These are phyloP conservation scores for Eucalyptus globulus DNA, from an alignment of 345 rosid genomes.

Conservation along the genomic window DNA sequence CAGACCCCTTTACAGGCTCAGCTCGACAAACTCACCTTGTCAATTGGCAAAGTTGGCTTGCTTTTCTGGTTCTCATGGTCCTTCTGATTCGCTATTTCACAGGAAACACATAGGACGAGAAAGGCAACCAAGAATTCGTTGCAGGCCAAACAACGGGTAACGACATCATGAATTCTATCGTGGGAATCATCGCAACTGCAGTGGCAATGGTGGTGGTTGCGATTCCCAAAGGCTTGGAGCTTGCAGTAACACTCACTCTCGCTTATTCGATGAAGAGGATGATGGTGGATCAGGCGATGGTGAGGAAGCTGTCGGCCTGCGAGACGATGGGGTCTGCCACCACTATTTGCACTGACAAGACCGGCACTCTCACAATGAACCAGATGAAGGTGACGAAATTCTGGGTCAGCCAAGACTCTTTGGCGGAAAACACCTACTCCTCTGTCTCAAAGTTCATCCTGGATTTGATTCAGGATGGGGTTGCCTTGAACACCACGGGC, in stretches of 20 bases:
- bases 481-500: slow-evolving; percentile 51
- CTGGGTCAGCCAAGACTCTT: too few relatives aligned
- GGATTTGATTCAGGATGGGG: slow-evolving; percentile 37
- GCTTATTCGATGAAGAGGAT: slow-evolving; percentile 70
- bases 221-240: too few relatives aligned
- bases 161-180: slow-evolving; percentile 21
- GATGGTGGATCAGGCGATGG: slow-evolving; percentile 76
- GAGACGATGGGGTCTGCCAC: neutral
- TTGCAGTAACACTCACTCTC: too few relatives aligned
- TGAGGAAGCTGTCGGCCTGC: slow-evolving; percentile 57
- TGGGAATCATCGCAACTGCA: too few relatives aligned
- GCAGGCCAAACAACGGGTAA: slow-evolving; percentile 33
- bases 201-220: slow-evolving; percentile 67
- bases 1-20: slow-evolving; percentile 50
- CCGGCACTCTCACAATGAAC: slow-evolving; percentile 61
- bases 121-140: slow-evolving; percentile 24
- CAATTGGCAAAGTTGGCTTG: slow-evolving; percentile 45
- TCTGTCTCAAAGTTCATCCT: too few relatives aligned
- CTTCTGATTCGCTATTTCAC: slow-evolving; percentile 54
- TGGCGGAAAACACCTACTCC: too few relatives aligned
- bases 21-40: slow-evolving; percentile 51
- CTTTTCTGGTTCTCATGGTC: slow-evolving; percentile 48
- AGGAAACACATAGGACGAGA: slow-evolving; percentile 41
- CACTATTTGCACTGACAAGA: slow-evolving; percentile 58
- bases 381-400: slow-evolving; percentile 49